Conservation (phyloP, 176 grass and related monocot genomes). For the Avena insularis region DNA sequence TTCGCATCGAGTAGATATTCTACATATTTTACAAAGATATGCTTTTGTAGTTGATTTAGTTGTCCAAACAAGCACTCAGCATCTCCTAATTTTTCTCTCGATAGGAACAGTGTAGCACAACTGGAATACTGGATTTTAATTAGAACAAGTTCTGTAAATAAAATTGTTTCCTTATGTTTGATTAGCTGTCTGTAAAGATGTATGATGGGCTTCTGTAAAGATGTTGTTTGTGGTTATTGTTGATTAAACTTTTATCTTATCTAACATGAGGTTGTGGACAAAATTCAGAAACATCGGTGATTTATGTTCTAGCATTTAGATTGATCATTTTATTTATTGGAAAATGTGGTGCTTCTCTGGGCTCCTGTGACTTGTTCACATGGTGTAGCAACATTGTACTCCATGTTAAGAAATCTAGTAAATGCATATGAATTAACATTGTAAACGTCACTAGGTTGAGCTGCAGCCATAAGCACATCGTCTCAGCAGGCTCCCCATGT, state of each 20-base stretch:
- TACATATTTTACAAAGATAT: not conserved
- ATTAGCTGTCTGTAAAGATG: not conserved
- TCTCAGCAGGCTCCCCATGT: not conserved
- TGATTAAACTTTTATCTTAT: not conserved
- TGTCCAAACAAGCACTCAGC: not conserved
- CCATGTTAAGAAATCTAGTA: not conserved
- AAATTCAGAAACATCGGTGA: not conserved
- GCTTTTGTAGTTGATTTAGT: not conserved
- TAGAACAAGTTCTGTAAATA: not conserved
- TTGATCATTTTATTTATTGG: not conserved
- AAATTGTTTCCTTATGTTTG: not conserved
- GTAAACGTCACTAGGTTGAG: not conserved
- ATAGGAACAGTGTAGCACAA: not conserved
- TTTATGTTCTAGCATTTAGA: not conserved
- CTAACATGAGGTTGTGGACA: not conserved
- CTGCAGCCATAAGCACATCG: not conserved
- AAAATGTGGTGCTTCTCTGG: constrained; percentile 13
- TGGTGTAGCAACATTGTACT: not conserved
- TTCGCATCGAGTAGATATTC: not conserved
- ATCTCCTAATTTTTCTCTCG: not conserved
- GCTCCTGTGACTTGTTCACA: not conserved
- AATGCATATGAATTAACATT: constrained; percentile 3
- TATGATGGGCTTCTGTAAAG: not conserved
- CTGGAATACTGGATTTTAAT: not conserved
- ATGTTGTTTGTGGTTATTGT: not conserved